These are phyloP conservation scores for Cyclostephanos tholiformis DNA, from an alignment of 108 stramenopile genomes.

Conservation along the genomic window DNA sequence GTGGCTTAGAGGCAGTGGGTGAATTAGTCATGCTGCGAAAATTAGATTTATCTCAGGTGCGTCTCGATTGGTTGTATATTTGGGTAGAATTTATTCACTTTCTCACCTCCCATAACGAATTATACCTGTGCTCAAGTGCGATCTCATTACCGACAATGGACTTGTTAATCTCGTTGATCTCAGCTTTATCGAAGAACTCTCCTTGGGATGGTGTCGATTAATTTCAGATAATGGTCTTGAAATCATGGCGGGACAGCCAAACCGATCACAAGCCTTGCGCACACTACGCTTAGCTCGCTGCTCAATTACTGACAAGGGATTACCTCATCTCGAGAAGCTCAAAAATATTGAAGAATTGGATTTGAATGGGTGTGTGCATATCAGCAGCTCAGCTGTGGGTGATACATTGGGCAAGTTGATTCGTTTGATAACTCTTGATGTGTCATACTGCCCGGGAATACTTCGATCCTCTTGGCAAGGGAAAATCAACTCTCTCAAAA, in stretches of 20 bases:
- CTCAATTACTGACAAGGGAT: constrained; percentile 63
- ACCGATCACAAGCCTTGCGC: constrained; percentile 48
- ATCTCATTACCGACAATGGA: constrained; percentile 81
- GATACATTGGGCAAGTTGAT: constrained; percentile 51
- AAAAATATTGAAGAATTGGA: constrained; percentile 63
- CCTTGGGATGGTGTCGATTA: constrained; percentile 80
- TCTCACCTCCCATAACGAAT: not conserved
- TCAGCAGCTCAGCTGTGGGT: constrained; percentile 67
- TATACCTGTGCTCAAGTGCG: constrained; percentile 48
- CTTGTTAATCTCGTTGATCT: constrained; percentile 57
- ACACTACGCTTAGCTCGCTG: constrained; percentile 75
- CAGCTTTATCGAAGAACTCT: constrained; percentile 68
- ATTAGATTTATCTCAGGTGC: constrained; percentile 71
- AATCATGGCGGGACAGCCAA: constrained; percentile 56
- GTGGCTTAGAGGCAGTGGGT: constrained; percentile 57
- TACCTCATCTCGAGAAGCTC: constrained; percentile 52
- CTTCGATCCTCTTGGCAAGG: constrained; percentile 86
- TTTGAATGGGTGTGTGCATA: constrained; percentile 74
- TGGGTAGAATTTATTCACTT: not conserved
- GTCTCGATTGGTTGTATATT: not conserved
- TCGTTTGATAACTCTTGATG: constrained; percentile 52
- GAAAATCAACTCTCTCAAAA: constrained; percentile 67
- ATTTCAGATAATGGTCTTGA: constrained; percentile 69
- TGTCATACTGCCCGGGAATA: constrained; percentile 81
- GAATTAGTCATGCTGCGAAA: constrained; percentile 52